These are phyloP conservation scores for Xylaria flabelliformis DNA, from an alignment of 495 filamentous ascomycete species.

Conservation along the genomic window DNA sequence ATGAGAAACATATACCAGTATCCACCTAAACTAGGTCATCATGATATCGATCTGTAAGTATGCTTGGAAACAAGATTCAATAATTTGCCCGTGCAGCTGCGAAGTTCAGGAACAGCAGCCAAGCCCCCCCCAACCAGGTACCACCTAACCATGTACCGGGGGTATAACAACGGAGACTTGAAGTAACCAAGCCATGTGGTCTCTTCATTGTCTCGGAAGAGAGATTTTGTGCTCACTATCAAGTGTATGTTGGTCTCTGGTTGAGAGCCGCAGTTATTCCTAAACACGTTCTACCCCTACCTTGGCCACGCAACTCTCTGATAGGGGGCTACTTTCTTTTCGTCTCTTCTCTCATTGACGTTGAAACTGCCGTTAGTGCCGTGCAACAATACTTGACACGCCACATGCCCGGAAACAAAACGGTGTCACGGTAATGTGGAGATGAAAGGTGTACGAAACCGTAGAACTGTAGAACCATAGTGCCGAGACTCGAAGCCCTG, in stretches of 20 bases:
- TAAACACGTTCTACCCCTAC: background rate
- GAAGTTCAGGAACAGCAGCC: slow-evolving; percentile 23
- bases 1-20: slow-evolving; percentile 18
- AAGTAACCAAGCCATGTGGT: slow-evolving; percentile 47
- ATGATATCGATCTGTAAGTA: slow-evolving; percentile 9
- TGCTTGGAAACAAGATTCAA: slow-evolving; percentile 18
- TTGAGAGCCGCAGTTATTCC: slow-evolving; percentile 1
- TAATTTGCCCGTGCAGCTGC: slow-evolving; percentile 24
- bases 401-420: slow-evolving; percentile 30
- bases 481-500: slow-evolving; percentile 22
- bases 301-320: background rate
- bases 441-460: slow-evolving; percentile 18
- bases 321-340: slow-evolving; percentile 16
- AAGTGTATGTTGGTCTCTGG: background rate
- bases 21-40: slow-evolving; percentile 12
- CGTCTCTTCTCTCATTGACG: slow-evolving; percentile 8
- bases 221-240: slow-evolving; percentile 1
- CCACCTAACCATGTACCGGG: background rate
- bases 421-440: slow-evolving; percentile 29
- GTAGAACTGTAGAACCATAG: background rate
- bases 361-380: slow-evolving; percentile 29
- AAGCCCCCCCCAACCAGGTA: slow-evolving; percentile 22
- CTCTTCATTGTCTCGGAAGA: slow-evolving; percentile 31
- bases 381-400: slow-evolving; percentile 27
- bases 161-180: slow-evolving; percentile 10